Base-by-base conservation (phyloP, 2,329 filamentous ascomycete genomes). In the Hypoxylon sp. region DNA sequence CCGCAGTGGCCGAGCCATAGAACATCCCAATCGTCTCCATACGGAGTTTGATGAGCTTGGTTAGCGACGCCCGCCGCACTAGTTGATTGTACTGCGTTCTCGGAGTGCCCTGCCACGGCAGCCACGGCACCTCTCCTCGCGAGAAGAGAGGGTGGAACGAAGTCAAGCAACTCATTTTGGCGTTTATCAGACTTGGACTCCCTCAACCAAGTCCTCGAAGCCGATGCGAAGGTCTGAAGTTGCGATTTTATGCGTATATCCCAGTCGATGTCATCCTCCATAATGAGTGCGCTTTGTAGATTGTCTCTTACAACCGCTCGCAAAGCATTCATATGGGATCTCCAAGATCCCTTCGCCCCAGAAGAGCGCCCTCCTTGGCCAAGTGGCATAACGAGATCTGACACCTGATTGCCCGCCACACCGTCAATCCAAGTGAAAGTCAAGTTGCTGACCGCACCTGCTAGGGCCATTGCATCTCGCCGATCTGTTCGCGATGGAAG, bases 251-350 rank as follows among this genome's bases (percentile, higher is more conserved):
- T 73, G 0, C 79, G 76, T 11, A 87, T 74, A 60, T 88, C 86
- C 86, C 86, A 88, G 74, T 88, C 85, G 19, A 81, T 79, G 60
- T 88, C 85, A 69, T 88, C 85, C 70, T 88, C 86, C 25, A 88
- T 72, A 27, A 88, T 83, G 1, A 88, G 74, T 0, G 83, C 84
- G 1, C 81, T 83, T 1, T 78, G 75, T 2, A 85, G 68, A 41
- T 81, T 80, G 9, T 80, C 74, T n/a, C 80, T 75, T 11, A 87
- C 78, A 11, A 87, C 76, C 21, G 78, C 79, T 54, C 61, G 52
- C 6, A 74, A 21, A 0, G 75, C 77, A 46, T 80, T 79, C 74
- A 81, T 76, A 60, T 83, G 81, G 0, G 77, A 78, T 4, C 77
- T 71, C 80, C 81, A 83, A 2, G 74, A 79, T 67, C 56, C 78